phyloP scores from a whole-genome alignment of 257 asterid species.

The Salvia splendens region DNA sequence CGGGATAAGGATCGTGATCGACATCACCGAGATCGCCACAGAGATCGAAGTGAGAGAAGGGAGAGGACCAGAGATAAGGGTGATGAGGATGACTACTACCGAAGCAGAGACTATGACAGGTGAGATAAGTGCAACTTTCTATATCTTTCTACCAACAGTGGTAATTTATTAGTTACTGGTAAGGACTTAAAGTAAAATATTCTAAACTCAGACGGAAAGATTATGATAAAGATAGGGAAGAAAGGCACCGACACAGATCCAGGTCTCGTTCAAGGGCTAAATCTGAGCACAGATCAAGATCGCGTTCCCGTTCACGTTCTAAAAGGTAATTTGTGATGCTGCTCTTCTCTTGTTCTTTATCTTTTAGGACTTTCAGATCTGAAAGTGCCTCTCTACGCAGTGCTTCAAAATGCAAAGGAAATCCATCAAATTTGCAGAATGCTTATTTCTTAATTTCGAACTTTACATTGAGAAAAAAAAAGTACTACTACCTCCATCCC shows the following conservation, averaged over 20 bases:
- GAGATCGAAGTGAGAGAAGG: slow-evolving; percentile 73
- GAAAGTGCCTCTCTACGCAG: background rate
- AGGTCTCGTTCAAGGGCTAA: slow-evolving; percentile 69
- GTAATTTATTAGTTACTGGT: background rate
- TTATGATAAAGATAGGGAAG: slow-evolving; percentile 71
- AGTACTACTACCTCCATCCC: too few species aligned
- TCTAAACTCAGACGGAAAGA: slow-evolving; percentile 63
- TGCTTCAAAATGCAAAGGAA: background rate
- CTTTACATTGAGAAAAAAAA: too few species aligned
- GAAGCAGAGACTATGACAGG: slow-evolving; percentile 78
- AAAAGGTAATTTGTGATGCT: slow-evolving; percentile 58
- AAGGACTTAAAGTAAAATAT: background rate
- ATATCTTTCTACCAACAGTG: background rate
- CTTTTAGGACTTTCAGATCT: background rate
- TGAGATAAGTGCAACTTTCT: slow-evolving; percentile 32
- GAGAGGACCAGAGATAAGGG: slow-evolving; percentile 75
- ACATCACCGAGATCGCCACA: slow-evolving; percentile 65
- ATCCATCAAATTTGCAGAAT: background rate
- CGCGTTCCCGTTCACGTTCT: slow-evolving; percentile 83
- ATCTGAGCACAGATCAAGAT: slow-evolving; percentile 73
- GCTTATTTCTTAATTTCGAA: too few species aligned
- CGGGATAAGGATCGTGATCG: slow-evolving; percentile 67
- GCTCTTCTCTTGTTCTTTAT: background rate
- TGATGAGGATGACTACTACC: slow-evolving; percentile 61
- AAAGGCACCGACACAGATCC: slow-evolving; percentile 62